These are phyloP conservation scores for Penicillium capsulatum DNA, from an alignment of 2,329 filamentous ascomycete genomes.

Conservation along the genomic window DNA sequence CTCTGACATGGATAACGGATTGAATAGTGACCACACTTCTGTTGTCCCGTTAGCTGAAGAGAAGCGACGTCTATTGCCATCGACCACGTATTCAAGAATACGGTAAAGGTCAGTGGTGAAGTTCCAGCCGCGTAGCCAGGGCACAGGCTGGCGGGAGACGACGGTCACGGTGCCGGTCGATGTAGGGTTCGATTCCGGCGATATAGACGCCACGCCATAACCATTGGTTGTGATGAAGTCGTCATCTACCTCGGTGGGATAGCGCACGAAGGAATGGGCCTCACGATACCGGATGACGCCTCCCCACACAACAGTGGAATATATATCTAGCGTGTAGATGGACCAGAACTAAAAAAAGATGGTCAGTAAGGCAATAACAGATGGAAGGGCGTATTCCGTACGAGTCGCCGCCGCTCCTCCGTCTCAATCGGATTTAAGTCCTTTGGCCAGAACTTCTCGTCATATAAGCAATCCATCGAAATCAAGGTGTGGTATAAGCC, in stretches of 20 bases:
- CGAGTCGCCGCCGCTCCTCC: constrained; percentile 49
- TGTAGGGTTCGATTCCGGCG: constrained; percentile 12
- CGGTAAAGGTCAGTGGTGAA: constrained; percentile 56
- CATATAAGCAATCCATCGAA: constrained; percentile 49
- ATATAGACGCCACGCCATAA: constrained; percentile 20
- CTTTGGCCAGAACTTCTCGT: constrained; percentile 52
- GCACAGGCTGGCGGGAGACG: constrained; percentile 17
- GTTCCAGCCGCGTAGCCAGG: constrained; percentile 56
- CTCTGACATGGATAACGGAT: constrained; percentile 20
- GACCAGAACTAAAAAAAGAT: constrained; percentile 53
- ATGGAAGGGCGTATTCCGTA: constrained; percentile 25
- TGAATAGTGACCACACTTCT: constrained; percentile 24
- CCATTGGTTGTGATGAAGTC: constrained; percentile 39
- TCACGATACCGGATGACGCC: constrained; percentile 46
- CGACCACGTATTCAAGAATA: constrained; percentile 51
- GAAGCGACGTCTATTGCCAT: constrained; percentile 19
- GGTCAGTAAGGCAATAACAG: too few relatives aligned
- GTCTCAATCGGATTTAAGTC: constrained; percentile 44
- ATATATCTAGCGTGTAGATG: constrained; percentile 56
- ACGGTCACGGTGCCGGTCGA: constrained; percentile 8
- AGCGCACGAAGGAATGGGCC: constrained; percentile 45
- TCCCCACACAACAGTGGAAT: constrained; percentile 52
- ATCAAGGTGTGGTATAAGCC: constrained; percentile 50
- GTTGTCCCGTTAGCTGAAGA: constrained; percentile 22
- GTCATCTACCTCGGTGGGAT: constrained; percentile 49